These are phyloP conservation scores for Rhynchospora tenuis DNA, from an alignment of 176 grass and related monocot species.

Conservation along the genomic window DNA sequence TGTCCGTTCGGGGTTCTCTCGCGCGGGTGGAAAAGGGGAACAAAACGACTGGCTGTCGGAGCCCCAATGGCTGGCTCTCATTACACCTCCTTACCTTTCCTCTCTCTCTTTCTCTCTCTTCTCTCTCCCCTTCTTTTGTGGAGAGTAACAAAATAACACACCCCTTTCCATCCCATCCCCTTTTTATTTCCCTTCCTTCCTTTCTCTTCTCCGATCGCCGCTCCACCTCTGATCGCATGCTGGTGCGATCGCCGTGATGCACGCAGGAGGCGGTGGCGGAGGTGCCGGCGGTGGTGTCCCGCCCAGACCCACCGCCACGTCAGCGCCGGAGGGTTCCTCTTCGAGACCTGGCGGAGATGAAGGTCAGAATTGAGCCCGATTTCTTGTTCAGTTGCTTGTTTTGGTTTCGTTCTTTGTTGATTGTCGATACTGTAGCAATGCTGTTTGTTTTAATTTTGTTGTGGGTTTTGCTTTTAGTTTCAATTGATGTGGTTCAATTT, in stretches of 20 bases:
- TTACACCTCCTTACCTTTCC: constrained; percentile 36
- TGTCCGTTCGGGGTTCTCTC: background rate
- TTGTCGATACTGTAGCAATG: constrained; percentile 12
- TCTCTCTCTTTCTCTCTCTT: background rate
- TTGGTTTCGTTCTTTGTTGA: background rate
- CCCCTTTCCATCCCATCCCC: background rate
- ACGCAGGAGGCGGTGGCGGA: constrained; percentile 30
- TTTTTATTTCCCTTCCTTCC: background rate
- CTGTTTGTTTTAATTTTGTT: constrained; percentile 1
- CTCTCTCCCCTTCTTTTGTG: background rate
- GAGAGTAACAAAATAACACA: constrained; percentile 2
- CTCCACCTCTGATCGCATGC: constrained; percentile 29
- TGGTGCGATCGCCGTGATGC: constrained; percentile 29
- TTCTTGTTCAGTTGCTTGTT: background rate
- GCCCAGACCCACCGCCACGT: background rate
- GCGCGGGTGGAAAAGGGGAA: constrained; percentile 46
- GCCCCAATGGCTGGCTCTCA: constrained; percentile 62
- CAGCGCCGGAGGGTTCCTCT: constrained; percentile 36
- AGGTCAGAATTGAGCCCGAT: constrained; percentile 39
- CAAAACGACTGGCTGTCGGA: constrained; percentile 72
- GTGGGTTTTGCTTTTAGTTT: background rate
- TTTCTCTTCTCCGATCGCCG: constrained; percentile 17
- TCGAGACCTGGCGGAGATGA: constrained; percentile 40
- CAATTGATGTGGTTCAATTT: background rate
- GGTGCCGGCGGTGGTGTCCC: constrained; percentile 17